phyloP scores from a whole-genome alignment of 1,284 basidiomycete species.

The Heterobasidion occidentale region DNA sequence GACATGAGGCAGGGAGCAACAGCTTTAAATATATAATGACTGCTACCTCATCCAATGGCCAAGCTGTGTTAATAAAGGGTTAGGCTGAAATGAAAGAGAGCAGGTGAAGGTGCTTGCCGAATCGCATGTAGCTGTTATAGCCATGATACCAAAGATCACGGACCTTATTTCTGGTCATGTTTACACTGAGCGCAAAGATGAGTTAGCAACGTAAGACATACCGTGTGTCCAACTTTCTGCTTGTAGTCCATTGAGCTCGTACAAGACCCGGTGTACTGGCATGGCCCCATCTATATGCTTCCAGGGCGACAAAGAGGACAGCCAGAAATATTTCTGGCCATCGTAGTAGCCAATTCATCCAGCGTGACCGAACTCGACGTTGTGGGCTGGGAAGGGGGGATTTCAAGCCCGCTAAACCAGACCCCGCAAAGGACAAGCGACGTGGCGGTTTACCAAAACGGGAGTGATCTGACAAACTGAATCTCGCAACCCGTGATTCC shows the following conservation, averaged over 20 bases:
- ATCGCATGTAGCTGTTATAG: slow-evolving; percentile 71
- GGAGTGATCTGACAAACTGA: background rate
- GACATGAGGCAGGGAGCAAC: background rate
- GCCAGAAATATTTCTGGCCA: slow-evolving; percentile 52
- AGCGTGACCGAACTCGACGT: slow-evolving; percentile 5
- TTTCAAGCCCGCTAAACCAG: background rate
- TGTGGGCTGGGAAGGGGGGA: background rate
- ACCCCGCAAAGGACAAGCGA: background rate
- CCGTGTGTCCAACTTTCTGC: slow-evolving; percentile 57
- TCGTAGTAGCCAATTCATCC: slow-evolving; percentile 58
- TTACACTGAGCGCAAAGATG: background rate
- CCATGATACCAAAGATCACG: slow-evolving; percentile 80
- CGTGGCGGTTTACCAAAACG: background rate
- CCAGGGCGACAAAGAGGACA: slow-evolving; percentile 37
- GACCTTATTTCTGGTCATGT: slow-evolving; percentile 48
- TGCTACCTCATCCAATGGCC: slow-evolving; percentile 73
- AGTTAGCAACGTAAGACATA: slow-evolving; percentile 19
- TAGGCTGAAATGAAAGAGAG: background rate
- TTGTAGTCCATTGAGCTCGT: slow-evolving; percentile 44
- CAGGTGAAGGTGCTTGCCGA: slow-evolving; percentile 37
- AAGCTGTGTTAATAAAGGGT: slow-evolving; percentile 38
- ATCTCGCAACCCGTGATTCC: background rate
- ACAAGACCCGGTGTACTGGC: slow-evolving; percentile 24
- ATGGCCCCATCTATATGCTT: slow-evolving; percentile 32
- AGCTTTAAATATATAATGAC: background rate